A percentile compares a stretch with the other conserved stretches of the same genome.
Evolutionary conservation across 352 stramenopile species (phyloP).

Genomic region (Hyaloperonospora arabidopsidis): DNA sequence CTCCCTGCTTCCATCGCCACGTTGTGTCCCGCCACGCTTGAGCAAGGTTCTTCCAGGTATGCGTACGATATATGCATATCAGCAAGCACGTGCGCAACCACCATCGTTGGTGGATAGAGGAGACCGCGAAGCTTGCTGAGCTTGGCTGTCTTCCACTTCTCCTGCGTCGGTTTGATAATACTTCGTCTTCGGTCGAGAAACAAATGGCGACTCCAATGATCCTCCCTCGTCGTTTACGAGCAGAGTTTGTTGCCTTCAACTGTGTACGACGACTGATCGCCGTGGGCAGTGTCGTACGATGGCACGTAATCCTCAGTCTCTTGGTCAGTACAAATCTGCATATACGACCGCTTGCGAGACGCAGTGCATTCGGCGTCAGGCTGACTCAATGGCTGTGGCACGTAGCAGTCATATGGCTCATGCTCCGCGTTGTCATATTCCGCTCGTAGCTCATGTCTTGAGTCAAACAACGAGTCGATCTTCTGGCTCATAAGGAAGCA

Average conservation of each 20-base stretch:
- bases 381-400: conserved; percentile 9
- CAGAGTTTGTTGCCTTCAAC: conserved; percentile 74
- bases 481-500: conserved; percentile 83
- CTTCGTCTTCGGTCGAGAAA: conserved; percentile 6
- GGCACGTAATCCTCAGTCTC: conserved; percentile 22
- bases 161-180: conserved; percentile 2
- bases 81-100: conserved; percentile 18
- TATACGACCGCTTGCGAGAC: conserved; percentile 62
- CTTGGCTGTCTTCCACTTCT: conserved; percentile 17
- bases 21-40: conserved; percentile 7
- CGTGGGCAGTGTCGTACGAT: conserved; percentile 29
- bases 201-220: conserved; percentile 8
- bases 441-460: conserved; percentile 22
- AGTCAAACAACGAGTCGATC: conserved; percentile 74
- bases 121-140: conserved; percentile 9
- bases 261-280: conserved; percentile 43
- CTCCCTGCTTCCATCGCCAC: conserved; percentile 14
- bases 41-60: conserved; percentile 22
- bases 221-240: conserved; percentile 36
- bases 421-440: conserved; percentile 43
- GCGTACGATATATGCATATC: conserved; percentile 37
- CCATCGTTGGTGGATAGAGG: conserved; percentile 27
- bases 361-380: conserved; percentile 18
- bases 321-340: conserved; percentile 72
- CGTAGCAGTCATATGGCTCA: conserved; percentile 77